These are phyloP conservation scores for Cryptosporidium ryanae DNA, from an alignment of 169 alveolate species.

Conservation along the genomic window DNA sequence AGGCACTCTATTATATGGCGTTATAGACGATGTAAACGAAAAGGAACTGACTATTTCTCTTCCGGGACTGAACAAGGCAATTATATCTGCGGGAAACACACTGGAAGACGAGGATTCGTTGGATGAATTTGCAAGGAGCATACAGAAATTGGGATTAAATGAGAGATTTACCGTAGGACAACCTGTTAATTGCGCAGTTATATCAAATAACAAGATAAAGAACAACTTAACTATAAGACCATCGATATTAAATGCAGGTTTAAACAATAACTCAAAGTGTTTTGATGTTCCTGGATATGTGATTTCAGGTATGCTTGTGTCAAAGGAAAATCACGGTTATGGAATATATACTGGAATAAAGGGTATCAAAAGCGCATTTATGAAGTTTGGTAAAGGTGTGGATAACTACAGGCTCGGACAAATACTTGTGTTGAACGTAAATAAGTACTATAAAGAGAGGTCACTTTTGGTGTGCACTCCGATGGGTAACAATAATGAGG, in stretches of 20 bases:
- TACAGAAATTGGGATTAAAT: constrained; percentile 4
- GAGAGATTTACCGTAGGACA: constrained; percentile 33
- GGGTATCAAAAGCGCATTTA: constrained; percentile 29
- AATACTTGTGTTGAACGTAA: constrained; percentile 7
- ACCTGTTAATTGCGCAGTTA: constrained; percentile 42
- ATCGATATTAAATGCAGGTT: constrained; percentile 68
- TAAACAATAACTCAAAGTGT: constrained; percentile 31
- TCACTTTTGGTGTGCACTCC: constrained; percentile 30
- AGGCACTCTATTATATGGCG: constrained; percentile 45
- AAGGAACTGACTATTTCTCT: constrained; percentile 41
- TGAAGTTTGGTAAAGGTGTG: constrained; percentile 10
- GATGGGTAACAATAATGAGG: not conserved
- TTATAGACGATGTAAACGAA: constrained; percentile 54
- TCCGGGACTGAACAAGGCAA: constrained; percentile 55
- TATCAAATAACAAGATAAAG: constrained; percentile 29
- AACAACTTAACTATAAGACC: constrained; percentile 42
- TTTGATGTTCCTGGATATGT: constrained; percentile 42
- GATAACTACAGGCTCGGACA: constrained; percentile 23
- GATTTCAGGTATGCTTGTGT: constrained; percentile 26
- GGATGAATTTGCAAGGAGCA: not conserved
- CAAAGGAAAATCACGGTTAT: constrained; percentile 57
- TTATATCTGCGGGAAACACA: constrained; percentile 34
- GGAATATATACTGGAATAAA: constrained; percentile 16
- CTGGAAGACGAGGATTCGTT: constrained; percentile 7
- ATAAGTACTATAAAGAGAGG: constrained; percentile 14